Percentiles rank a stretch among this genome's conserved stretches.
These are phyloP conservation scores for Ceratocystis albifundus DNA, from an alignment of 2,329 filamentous ascomycete species.

Conservation along the genomic window DNA sequence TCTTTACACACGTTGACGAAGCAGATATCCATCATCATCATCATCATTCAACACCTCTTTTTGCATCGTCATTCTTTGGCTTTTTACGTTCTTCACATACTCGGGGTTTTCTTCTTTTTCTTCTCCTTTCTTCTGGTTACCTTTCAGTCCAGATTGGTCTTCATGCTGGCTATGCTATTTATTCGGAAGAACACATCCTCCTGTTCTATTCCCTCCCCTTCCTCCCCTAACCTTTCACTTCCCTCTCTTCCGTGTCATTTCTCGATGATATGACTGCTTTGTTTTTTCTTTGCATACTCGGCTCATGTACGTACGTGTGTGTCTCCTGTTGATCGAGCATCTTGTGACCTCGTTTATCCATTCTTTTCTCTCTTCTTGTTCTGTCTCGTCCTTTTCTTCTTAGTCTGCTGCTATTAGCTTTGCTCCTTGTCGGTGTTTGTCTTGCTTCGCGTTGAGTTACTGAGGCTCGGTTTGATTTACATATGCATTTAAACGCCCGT, in stretches of 20 bases:
- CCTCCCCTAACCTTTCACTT: neutral
- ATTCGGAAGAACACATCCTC: neutral
- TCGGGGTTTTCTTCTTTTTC: constrained; percentile 9
- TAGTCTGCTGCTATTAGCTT: neutral
- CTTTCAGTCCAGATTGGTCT: neutral
- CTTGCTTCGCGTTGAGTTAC: constrained; percentile 17
- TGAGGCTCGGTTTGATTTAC: constrained; percentile 3
- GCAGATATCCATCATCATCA: constrained; percentile 1
- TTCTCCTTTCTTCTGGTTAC: constrained; percentile 3
- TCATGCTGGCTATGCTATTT: constrained; percentile 4
- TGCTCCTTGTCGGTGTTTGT: constrained; percentile 22
- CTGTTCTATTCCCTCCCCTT: neutral
- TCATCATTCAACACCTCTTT: constrained; percentile 6
- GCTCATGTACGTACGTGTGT: neutral
- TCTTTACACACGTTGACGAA: constrained; percentile 3
- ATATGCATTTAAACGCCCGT: constrained; percentile 8
- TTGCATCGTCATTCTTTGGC: constrained; percentile 4
- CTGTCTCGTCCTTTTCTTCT: neutral
- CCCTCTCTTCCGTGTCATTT: neutral
- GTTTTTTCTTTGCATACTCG: constrained; percentile 7
- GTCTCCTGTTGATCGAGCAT: too few relatives aligned
- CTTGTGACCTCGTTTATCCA: too few relatives aligned
- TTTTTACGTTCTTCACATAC: neutral
- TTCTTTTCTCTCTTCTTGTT: constrained; percentile 11
- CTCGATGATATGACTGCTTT: neutral